Evolutionary conservation across 371 early-diverging fungal species (phyloP), one percentile per base, ranked within the genome.

Genomic region (Mucor irregularis): DNA sequence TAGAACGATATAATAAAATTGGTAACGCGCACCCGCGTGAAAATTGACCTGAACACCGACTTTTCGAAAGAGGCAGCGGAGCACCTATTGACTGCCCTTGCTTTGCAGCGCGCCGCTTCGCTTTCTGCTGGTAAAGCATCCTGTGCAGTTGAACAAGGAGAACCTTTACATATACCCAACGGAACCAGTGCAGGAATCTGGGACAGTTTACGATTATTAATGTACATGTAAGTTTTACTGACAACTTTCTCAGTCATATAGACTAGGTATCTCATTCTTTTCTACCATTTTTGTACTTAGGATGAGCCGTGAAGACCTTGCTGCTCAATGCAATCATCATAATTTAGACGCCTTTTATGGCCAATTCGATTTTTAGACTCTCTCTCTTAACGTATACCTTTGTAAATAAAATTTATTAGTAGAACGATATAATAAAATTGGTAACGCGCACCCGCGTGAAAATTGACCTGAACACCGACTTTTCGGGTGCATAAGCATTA

Each of bases 1-100:
- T n/a, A n/a, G n/a, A n/a, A n/a, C n/a, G n/a, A n/a, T n/a, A n/a
- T n/a, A n/a, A n/a, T n/a, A n/a, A n/a, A n/a, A n/a, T n/a, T n/a
- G n/a, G n/a, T n/a, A n/a, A n/a, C n/a, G n/a, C n/a, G n/a, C n/a
- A n/a, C n/a, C n/a, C n/a, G n/a, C n/a, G n/a, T n/a, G n/a, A n/a
- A n/a, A n/a, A n/a, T n/a, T n/a, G n/a, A n/a, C n/a, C n/a, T n/a
- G n/a, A n/a, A n/a, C n/a, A n/a, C n/a, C n/a, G n/a, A n/a, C n/a
- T n/a, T n/a, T n/a, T n/a, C n/a, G n/a, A n/a, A 79, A 3, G 97
- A 97, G 68, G 96, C 98, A 0, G 95, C 93, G 4, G 94, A 93
- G 53, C 94, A 98, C 68, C 69, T 97, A 22, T 66, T 98, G 31
- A 85, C 87, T 10, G 91, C 96, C 0, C 72, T 98, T 31, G 76